Evolutionary conservation across 176 grass and related monocot species (phyloP).

Genomic region (Luzula sylvatica): DNA sequence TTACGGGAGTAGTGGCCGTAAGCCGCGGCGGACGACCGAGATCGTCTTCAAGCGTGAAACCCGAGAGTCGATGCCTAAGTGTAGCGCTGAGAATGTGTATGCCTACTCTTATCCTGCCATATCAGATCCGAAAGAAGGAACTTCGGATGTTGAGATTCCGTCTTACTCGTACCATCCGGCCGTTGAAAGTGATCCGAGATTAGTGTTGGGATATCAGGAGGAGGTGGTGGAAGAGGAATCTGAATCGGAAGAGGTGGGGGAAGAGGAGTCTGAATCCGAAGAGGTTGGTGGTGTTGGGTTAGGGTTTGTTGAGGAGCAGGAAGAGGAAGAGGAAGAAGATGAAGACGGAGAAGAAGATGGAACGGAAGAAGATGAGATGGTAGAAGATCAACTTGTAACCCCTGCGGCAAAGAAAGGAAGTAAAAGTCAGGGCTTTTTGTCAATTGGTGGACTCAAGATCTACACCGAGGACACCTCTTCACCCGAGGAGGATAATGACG

Average conservation of each 20-base stretch:
- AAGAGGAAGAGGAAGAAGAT: conserved; percentile 17
- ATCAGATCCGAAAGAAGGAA: not conserved
- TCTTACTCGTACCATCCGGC: conserved; percentile 39
- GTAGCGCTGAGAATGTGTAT: not conserved
- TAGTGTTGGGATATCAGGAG: too few relatives aligned
- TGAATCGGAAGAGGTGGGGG: conserved; percentile 14
- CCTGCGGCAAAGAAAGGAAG: conserved; percentile 23
- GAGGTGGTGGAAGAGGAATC: conserved; percentile 13
- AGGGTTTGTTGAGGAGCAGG: conserved; percentile 31
- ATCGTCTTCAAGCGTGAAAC: conserved; percentile 2
- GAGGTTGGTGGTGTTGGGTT: conserved; percentile 30
- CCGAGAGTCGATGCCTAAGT: conserved; percentile 1
- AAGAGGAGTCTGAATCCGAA: conserved; percentile 22
- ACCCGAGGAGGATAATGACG: conserved; percentile 42
- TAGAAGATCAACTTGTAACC: conserved; percentile 22
- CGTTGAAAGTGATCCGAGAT: conserved; percentile 13
- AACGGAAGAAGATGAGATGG: conserved; percentile 5
- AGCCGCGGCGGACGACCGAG: conserved; percentile 15
- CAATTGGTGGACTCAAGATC: conserved; percentile 58
- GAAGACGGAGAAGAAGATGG: conserved; percentile 20
- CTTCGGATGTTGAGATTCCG: conserved; percentile 13
- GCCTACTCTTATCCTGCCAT: conserved; percentile 6
- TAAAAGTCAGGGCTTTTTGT: conserved; percentile 47
- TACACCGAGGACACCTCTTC: conserved; percentile 75
- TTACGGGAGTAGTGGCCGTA: conserved; percentile 23